Percentiles rank a stretch among this genome's conserved stretches.
Evolutionary conservation across 192 early-diverging fungal species (phyloP).

Genomic region (Fimicolochytrium jonesii): DNA sequence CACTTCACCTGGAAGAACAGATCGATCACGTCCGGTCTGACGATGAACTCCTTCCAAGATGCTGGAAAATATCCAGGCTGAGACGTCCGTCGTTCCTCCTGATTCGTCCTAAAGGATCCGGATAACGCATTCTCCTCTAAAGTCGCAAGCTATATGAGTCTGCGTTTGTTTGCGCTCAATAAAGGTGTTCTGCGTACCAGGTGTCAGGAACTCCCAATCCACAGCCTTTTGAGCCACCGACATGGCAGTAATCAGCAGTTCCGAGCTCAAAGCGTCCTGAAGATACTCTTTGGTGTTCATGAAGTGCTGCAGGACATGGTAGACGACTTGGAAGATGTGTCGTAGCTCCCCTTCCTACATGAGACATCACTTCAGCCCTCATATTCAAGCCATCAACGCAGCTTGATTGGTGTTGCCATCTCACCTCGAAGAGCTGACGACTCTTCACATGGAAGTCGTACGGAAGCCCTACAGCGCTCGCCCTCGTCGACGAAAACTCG

Average conservation of each 20-base stretch:
- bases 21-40: conserved; percentile 53
- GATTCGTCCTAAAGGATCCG: conserved; percentile 9
- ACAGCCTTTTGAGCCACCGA: conserved; percentile 44
- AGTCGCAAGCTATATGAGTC: no score
- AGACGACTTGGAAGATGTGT: conserved; percentile 46
- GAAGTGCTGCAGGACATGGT: conserved; percentile 47
- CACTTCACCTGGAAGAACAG: conserved; percentile 67
- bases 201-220: conserved; percentile 50
- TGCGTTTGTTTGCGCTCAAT: no score
- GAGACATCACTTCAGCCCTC: no score
- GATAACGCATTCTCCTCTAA: conserved; percentile 14
- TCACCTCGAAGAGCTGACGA: conserved; percentile 60
- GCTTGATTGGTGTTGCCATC: not conserved
- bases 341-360: conserved; percentile 40
- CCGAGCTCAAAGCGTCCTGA: not conserved
- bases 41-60: conserved; percentile 50
- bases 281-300: conserved; percentile 12
- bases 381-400: no score
- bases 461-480: conserved; percentile 57
- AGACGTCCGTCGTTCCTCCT: conserved; percentile 17
- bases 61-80: conserved; percentile 33
- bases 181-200: conserved; percentile 35
- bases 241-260: conserved; percentile 33
- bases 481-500: conserved; percentile 60
- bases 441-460: conserved; percentile 65